Evolutionary conservation across 176 grass and related monocot species (phyloP), one percentile per base, ranked within the genome.

Genomic region (Eleusine coracana): DNA sequence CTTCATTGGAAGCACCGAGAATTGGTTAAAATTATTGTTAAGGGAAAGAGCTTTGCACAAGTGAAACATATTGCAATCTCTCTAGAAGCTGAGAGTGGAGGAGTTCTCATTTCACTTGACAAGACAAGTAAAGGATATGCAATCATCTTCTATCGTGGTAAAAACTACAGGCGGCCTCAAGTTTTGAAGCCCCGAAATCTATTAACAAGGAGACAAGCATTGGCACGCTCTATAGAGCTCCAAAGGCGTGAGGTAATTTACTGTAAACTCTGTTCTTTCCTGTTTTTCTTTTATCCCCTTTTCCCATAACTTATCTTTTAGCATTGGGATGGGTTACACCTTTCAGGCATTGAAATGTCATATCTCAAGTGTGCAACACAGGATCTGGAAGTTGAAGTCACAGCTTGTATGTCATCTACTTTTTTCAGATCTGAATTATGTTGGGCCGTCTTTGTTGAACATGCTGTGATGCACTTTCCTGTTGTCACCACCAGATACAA

Each of bases 51-150:
- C 78, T 95, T 95, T 62, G 39, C 87, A 11, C 92, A 98, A 95
- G 96, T 93, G 70, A 95, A 95, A 82, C 96, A 98, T 69, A 90
- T 92, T 80, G 93, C 96, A 18, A 93, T 98, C 42, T 93, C 92
- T 69, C 89, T 98, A 11, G 96, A 98, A 85, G 93, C 96, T 68
- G 96, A 98, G 87, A 98, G 96, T 83, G 91, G 87, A 28, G 96
- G 92, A 1, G 87, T 98, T 54, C 88, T 98, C 63, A 92, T 95
- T 89, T 95, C 96, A 82, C 85, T 95, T 10, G 96, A 98, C 83
- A 98, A 87, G 83, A 98, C 96, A 66, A 95, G 87, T 40, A 93
- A 98, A 88, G 93, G 96, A 79, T 93, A 92, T 50, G 87, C 93
- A 14, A 93, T 98, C 14, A 85, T 98, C 73, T 78, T 95, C n/a